Evolutionary conservation across 257 asterid species (phyloP).

Genomic region (Orobanche coerulescens): DNA sequence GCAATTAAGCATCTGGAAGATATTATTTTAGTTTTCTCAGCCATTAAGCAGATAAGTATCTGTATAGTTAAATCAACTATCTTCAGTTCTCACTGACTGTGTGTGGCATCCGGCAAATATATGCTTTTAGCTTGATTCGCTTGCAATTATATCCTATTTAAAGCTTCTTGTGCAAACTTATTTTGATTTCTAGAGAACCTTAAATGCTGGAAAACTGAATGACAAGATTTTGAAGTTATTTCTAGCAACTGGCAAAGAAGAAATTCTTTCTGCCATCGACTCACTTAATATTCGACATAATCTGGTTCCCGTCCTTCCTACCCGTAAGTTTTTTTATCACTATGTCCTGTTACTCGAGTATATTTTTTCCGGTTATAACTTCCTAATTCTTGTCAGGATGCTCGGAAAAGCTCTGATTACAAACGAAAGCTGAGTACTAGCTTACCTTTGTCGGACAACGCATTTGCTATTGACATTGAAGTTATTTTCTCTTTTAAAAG

Average conservation of each 20-base stretch:
- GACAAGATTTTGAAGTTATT: slow-evolving; percentile 83
- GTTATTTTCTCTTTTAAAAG: neutral
- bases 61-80: too few species aligned
- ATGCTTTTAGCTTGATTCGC: neutral
- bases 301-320: slow-evolving; percentile 45
- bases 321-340: slow-evolving; percentile 33
- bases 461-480: neutral
- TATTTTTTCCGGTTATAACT: slow-evolving; percentile 10
- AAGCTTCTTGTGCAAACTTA: slow-evolving; percentile 36
- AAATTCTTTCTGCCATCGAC: slow-evolving; percentile 52
- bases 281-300: slow-evolving; percentile 66
- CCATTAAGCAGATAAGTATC: neutral
- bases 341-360: neutral
- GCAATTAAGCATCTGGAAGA: too few species aligned
- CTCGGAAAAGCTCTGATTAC: slow-evolving; percentile 54
- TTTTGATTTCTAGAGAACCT: slow-evolving; percentile 53
- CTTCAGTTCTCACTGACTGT: too few species aligned
- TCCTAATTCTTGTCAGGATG: slow-evolving; percentile 48
- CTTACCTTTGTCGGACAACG: slow-evolving; percentile 4
- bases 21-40: too few species aligned
- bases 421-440: slow-evolving; percentile 17
- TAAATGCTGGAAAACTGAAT: slow-evolving; percentile 86
- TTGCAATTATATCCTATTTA: neutral
- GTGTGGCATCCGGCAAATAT: slow-evolving; percentile 4
- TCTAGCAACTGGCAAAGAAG: slow-evolving; percentile 81